These are phyloP conservation scores for Candida gigantensis DNA, from an alignment of 1,139 yeast species.

Conservation along the genomic window DNA sequence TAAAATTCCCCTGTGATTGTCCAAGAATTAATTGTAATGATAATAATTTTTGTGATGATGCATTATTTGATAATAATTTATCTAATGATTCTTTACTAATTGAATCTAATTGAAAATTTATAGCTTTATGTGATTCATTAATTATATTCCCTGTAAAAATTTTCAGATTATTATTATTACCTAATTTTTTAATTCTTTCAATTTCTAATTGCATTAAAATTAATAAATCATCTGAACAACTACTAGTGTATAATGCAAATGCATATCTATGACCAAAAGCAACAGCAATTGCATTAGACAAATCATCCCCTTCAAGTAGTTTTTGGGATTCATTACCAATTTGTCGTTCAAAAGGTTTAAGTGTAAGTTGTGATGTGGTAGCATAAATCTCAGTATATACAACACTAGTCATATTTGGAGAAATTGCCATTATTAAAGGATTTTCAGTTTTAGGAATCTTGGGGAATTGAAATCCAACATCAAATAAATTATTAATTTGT, in stretches of 20 bases:
- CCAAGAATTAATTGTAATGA: conserved; percentile 65
- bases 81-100: conserved; percentile 69
- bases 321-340: conserved; percentile 25
- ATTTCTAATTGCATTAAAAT: conserved; percentile 54
- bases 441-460: conserved; percentile 17
- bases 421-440: conserved; percentile 47
- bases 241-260: conserved; percentile 62
- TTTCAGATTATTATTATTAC: too few relatives aligned
- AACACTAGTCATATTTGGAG: conserved; percentile 60
- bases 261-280: conserved; percentile 69
- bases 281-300: conserved; percentile 50
- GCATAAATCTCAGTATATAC: conserved; percentile 33
- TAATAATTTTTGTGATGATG: conserved; percentile 67
- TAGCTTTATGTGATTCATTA: conserved; percentile 67
- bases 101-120: conserved; percentile 65
- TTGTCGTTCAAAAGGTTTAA: conserved; percentile 32
- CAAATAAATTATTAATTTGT: conserved; percentile 51
- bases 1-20: conserved; percentile 53
- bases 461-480: conserved; percentile 59
- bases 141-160: too few relatives aligned
- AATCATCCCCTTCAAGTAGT: conserved; percentile 19
- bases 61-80: conserved; percentile 58
- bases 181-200: conserved; percentile 28
- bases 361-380: conserved; percentile 21
- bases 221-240: conserved; percentile 67